Evolutionary conservation across 768 basidiomycete species (phyloP).

Genomic region (Suillus cothurnatus): DNA sequence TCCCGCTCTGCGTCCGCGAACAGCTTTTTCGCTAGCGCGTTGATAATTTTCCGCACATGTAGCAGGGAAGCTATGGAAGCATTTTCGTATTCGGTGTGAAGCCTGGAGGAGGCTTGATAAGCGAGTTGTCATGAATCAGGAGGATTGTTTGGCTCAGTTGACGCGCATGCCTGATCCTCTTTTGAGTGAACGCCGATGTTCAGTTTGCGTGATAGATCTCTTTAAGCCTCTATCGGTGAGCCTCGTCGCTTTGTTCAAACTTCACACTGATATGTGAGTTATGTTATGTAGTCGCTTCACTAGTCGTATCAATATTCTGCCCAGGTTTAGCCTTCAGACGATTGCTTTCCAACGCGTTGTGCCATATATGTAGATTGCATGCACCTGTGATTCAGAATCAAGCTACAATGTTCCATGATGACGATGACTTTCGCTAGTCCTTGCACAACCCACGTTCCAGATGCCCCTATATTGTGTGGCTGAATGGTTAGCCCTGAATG

Average conservation of each 20-base stretch:
- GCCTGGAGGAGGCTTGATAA: constrained; percentile 2
- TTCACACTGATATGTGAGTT: too few species aligned
- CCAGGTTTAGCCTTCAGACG: too few species aligned
- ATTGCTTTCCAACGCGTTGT: too few species aligned
- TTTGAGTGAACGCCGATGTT: too few species aligned
- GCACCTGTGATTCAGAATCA: not conserved
- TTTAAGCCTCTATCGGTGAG: too few species aligned
- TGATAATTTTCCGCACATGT: constrained; percentile 18
- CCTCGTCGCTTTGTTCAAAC: too few species aligned
- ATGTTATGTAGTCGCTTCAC: too few species aligned
- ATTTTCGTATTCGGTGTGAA: not conserved
- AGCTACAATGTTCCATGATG: not conserved
- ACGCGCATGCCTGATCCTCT: not conserved
- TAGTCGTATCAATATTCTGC: too few species aligned
- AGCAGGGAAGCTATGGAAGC: not conserved
- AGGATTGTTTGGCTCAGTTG: constrained; percentile 1
- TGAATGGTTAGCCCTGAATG: not conserved
- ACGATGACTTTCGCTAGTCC: not conserved
- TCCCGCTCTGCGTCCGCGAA: constrained; percentile 64
- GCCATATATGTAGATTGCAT: too few species aligned
- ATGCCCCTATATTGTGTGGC: not conserved
- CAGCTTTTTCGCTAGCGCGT: constrained; percentile 60
- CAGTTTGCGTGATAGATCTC: too few species aligned
- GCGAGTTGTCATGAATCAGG: constrained; percentile 4
- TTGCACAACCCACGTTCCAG: not conserved